Evolutionary conservation across 768 basidiomycete genomes (phyloP).

Genomic region (Amanita exitialis): DNA sequence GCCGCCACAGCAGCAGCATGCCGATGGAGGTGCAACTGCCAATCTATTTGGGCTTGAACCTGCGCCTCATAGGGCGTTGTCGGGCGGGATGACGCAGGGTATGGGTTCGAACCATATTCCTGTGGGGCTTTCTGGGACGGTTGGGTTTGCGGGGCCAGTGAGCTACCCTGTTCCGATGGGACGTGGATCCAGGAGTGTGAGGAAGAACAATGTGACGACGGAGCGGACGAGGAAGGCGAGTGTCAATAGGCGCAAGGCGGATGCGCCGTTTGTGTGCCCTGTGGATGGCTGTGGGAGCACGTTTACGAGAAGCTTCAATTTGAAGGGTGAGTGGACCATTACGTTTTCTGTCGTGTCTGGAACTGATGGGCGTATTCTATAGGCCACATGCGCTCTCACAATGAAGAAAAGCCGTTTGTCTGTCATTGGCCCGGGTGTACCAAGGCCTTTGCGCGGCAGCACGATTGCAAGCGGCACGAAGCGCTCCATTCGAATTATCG

Average conservation of each 20-base stretch:
- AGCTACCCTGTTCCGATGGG: neutral
- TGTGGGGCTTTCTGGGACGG: neutral
- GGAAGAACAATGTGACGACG: constrained; percentile 85
- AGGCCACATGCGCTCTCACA: constrained; percentile 94
- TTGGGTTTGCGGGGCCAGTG: neutral
- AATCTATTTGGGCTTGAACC: neutral
- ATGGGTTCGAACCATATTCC: neutral
- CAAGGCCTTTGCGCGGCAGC: constrained; percentile 90
- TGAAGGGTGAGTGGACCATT: constrained; percentile 56
- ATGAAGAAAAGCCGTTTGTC: constrained; percentile 90
- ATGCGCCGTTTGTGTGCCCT: constrained; percentile 78
- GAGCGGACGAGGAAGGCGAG: constrained; percentile 83
- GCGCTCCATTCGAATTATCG: constrained; percentile 88
- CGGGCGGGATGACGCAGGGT: neutral
- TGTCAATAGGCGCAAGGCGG: constrained; percentile 76
- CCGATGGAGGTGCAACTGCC: neutral
- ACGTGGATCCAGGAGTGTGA: neutral
- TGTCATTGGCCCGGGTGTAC: constrained; percentile 93
- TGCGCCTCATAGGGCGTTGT: neutral
- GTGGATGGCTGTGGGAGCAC: constrained; percentile 80
- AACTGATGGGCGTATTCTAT: neutral
- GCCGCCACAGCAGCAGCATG: neutral
- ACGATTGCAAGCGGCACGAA: constrained; percentile 96
- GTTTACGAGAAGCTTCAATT: constrained; percentile 88
- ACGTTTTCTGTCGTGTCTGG: constrained; percentile 7